Evolutionary conservation across 768 basidiomycete species (phyloP).

Genomic region (Russula sp.): DNA sequence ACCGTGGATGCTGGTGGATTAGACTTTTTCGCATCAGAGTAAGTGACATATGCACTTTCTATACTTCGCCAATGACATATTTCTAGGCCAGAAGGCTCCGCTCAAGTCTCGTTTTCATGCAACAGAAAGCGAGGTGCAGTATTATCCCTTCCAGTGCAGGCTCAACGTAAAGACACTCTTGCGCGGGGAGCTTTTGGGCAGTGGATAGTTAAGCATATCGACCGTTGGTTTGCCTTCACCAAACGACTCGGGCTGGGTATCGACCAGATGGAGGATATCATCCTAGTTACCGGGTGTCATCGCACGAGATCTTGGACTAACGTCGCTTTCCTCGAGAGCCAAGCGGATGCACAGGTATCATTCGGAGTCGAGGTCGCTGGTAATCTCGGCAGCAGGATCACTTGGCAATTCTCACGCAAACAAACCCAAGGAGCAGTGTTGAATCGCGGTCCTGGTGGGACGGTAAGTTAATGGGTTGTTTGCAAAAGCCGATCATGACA

Average conservation of each 20-base stretch:
- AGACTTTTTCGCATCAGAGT: background rate
- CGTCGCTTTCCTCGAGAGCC: background rate
- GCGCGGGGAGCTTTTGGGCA: background rate
- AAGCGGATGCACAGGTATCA: background rate
- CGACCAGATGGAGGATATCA: background rate
- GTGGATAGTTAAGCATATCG: constrained; percentile 6
- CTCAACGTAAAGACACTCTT: background rate
- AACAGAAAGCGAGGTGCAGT: background rate
- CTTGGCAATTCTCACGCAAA: background rate
- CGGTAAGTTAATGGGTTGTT: background rate
- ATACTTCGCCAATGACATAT: background rate
- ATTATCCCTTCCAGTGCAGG: background rate
- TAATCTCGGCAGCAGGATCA: background rate
- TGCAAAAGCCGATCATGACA: background rate
- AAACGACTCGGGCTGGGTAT: background rate
- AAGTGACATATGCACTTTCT: background rate
- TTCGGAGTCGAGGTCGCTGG: background rate
- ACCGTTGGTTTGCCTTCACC: background rate
- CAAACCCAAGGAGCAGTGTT: background rate
- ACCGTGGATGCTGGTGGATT: background rate
- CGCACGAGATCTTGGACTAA: background rate
- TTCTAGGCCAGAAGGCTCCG: background rate
- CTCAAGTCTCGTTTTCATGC: background rate
- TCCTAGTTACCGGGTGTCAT: constrained; percentile 6
- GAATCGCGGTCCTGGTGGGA: background rate